These are phyloP conservation scores for Pythium graminicola DNA, from an alignment of 352 stramenopile species.

Conservation along the genomic window DNA sequence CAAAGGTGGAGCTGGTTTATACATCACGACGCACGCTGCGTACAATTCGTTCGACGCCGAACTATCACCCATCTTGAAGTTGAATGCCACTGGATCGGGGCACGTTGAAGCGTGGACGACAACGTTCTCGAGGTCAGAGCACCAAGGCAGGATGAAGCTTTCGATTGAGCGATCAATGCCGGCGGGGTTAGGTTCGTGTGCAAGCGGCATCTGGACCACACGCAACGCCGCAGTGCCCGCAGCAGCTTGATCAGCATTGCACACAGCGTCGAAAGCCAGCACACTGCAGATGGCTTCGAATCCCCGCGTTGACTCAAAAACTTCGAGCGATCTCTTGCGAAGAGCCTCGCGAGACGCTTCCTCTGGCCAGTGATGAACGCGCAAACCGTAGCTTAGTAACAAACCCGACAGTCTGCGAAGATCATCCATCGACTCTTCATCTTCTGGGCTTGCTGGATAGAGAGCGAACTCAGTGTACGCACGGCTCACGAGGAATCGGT, in stretches of 20 bases:
- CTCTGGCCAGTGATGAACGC: conserved; percentile 72
- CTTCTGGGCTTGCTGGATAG: conserved; percentile 48
- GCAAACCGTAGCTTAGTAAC: conserved; percentile 73
- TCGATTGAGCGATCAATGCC: conserved; percentile 27
- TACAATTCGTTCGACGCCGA: conserved; percentile 66
- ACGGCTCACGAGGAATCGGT: conserved; percentile 76
- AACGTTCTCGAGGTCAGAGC: conserved; percentile 22
- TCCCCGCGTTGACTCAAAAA: conserved; percentile 49
- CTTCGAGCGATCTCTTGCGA: conserved; percentile 60
- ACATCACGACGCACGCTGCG: conserved; percentile 71
- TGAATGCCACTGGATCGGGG: conserved; percentile 34
- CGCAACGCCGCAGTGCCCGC: conserved; percentile 18
- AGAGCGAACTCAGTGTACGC: conserved; percentile 80
- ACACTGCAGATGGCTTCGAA: conserved; percentile 75
- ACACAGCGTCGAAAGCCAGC: conserved; percentile 55
- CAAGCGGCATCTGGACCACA: conserved; percentile 19
- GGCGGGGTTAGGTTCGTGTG: conserved; percentile 20
- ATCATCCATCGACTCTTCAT: conserved; percentile 69
- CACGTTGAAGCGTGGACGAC: conserved; percentile 23
- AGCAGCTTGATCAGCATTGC: conserved; percentile 14
- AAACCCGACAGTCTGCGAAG: conserved; percentile 58
- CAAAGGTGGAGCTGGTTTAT: conserved; percentile 62
- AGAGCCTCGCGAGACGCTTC: conserved; percentile 36
- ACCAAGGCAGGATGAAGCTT: conserved; percentile 35
- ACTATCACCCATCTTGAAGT: conserved; percentile 64